These are phyloP conservation scores for Neolecta irregularis DNA, from an alignment of 1,139 yeast genomes.

Conservation along the genomic window DNA sequence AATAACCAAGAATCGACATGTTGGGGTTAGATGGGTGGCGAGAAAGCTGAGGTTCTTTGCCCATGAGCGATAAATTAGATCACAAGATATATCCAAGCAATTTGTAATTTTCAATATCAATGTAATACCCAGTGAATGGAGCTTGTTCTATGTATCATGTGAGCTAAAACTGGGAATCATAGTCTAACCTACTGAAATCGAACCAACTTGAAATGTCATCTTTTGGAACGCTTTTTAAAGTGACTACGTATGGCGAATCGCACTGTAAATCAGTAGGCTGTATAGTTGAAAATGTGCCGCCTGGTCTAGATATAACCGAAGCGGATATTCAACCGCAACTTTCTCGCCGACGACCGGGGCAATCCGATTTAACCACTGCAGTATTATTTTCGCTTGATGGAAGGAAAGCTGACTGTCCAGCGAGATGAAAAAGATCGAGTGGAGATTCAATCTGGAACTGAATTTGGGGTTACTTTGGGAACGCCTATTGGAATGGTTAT, in stretches of 20 bases:
- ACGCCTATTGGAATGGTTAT: constrained; percentile 93
- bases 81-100: no score
- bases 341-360: constrained; percentile 96
- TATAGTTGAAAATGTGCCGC: constrained; percentile 96
- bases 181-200: no score
- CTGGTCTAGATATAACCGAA: constrained; percentile 74
- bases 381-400: no score
- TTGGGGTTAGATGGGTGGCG: no score
- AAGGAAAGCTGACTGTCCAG: constrained; percentile 3
- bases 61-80: no score
- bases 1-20: no score
- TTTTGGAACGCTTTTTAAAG: constrained; percentile 16
- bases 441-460: constrained; percentile 88
- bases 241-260: constrained; percentile 57
- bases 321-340: constrained; percentile 88
- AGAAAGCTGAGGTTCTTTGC: no score
- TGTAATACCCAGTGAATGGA: no score
- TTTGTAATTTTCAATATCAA: no score
- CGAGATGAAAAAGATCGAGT: constrained; percentile 88
- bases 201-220: constrained; percentile 15
- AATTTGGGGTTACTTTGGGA: constrained; percentile 77
- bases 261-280: constrained; percentile 98
- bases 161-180: no score
- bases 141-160: no score
- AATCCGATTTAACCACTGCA: constrained; percentile 63